phyloP scores from a whole-genome alignment of 116 monocot species.

The Dioscorea cayenensis region DNA sequence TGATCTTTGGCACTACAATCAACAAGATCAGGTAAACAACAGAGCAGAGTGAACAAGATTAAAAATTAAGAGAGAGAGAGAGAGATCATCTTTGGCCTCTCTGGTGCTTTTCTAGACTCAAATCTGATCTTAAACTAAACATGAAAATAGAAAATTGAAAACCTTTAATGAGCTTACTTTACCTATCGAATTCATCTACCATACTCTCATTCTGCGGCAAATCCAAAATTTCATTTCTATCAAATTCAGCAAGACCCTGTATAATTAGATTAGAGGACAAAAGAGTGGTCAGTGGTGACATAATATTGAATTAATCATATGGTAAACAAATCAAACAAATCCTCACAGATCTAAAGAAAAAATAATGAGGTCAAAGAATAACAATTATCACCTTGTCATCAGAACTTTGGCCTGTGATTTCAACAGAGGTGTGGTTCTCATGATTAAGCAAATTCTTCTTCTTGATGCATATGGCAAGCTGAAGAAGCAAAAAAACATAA shows the following conservation, averaged over 20 bases:
- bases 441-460: slow-evolving; percentile 45
- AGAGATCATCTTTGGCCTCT: background rate
- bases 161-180: background rate
- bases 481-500: background rate
- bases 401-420: slow-evolving; percentile 20
- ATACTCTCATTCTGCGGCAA: slow-evolving; percentile 8
- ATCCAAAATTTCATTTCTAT: slow-evolving; percentile 12
- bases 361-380: background rate
- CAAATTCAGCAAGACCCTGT: slow-evolving; percentile 17
- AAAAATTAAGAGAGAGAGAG: too few species aligned
- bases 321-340: background rate
- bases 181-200: slow-evolving; percentile 28
- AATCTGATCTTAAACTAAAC: background rate
- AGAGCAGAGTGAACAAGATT: too few species aligned
- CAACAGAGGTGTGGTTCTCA: slow-evolving; percentile 13
- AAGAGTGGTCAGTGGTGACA: background rate
- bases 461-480: slow-evolving; percentile 87
- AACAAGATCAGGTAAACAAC: too few species aligned
- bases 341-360: background rate
- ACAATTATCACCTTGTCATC: slow-evolving; percentile 33
- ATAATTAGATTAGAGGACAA: background rate
- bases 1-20: too few species aligned
- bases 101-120: background rate
- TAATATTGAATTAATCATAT: background rate
- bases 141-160: background rate